These are phyloP conservation scores for Geranium incanum DNA, from an alignment of 441 rosid species.

Conservation along the genomic window DNA sequence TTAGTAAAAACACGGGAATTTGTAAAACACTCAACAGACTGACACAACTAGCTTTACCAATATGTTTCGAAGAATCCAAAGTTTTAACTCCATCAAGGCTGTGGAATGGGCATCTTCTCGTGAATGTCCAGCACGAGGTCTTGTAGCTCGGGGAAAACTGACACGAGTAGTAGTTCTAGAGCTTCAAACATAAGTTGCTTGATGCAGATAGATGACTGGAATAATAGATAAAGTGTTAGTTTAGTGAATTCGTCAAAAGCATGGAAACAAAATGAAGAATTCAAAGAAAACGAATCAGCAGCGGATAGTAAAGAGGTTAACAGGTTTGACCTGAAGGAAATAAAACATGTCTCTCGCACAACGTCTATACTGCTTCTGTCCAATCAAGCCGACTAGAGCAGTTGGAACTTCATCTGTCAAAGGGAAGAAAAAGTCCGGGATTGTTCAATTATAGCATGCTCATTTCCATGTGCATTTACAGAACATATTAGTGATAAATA, in stretches of 20 bases:
- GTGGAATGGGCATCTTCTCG: constrained; percentile 29
- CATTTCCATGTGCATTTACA: not conserved
- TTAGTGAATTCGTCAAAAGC: not conserved
- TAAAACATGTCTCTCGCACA: constrained; percentile 88
- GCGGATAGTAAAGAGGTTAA: not conserved
- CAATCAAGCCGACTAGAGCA: constrained; percentile 81
- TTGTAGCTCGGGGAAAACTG: constrained; percentile 74
- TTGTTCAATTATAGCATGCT: not conserved
- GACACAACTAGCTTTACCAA: not conserved
- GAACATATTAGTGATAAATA: not conserved
- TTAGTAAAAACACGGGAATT: not conserved
- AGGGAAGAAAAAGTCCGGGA: not conserved
- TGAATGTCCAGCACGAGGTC: constrained; percentile 54
- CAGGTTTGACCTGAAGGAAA: constrained; percentile 69
- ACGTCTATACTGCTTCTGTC: constrained; percentile 78
- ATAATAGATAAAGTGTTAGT: not conserved
- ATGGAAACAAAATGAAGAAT: not conserved
- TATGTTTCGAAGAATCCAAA: not conserved
- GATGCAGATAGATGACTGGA: constrained; percentile 70
- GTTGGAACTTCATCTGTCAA: constrained; percentile 82
- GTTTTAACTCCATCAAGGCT: constrained; percentile 4
- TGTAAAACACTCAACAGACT: not conserved
- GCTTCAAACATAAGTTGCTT: constrained; percentile 70
- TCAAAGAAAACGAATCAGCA: not conserved
- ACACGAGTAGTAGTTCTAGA: constrained; percentile 53